Base-by-base conservation (phyloP, 768 basidiomycete species). In the Amanita phalloides region DNA sequence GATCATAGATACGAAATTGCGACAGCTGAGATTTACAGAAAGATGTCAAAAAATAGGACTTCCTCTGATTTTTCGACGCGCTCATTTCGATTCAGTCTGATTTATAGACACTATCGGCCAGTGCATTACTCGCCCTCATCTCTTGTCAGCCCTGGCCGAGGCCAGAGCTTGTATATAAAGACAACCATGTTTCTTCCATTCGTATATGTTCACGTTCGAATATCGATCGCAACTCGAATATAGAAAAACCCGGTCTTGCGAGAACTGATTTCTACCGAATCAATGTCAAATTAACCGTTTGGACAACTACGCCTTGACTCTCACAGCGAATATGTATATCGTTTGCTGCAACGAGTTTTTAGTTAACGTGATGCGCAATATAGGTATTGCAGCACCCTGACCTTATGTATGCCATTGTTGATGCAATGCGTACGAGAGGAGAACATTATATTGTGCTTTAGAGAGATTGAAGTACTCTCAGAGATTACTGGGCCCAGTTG, bases 281-380 rank as follows among this genome's bases (percentile, higher is more conserved):
- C 10, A 63, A 66, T 2, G 65, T 84, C 9, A 73, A 75, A 26
- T 58, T 96, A 8, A 69, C 91, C 14, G 86, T 95, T 3, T 99
- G 95, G 95, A 98, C 95, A 2, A 98, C 95, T 3, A 98, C 95
- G 0, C 90, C 95, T 1, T 99, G 95, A 98, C 91, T 3, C 68
- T 98, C 44, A 91, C 89, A 4, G 90, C 91, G 1, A 98, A 99
- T 61, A 91, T 93, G 93, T 92, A 57, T 38, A 76, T 41, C 10
- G 54, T 6, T 56, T 52, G 32, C 23, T n/a, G 5, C 36, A 36
- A 39, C 41, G 39, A 30, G 7, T 38, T 28, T 17, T 30, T 33
- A 11, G 13, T 13, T 5, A 13, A 33, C 42, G 46, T 57, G 44
- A 57, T 55, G 33, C 38, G 9, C 54, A n/a, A 11, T 53, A 21